Conservation (phyloP, 2,329 filamentous ascomycete species). For the Daldinia sp. region DNA sequence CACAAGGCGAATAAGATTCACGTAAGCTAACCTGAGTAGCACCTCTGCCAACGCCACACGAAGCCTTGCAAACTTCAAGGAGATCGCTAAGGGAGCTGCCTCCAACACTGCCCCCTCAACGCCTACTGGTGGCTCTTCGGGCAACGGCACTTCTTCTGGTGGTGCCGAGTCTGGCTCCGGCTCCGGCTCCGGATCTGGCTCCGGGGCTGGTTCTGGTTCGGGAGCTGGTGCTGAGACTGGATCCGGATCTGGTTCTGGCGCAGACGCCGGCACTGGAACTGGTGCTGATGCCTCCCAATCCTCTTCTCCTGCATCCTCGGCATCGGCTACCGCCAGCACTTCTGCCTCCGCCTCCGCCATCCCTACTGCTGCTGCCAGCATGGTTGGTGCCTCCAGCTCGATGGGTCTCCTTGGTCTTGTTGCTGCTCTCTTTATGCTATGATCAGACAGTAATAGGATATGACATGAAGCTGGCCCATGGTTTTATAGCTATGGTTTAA, state of each 20-base stretch:
- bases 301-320: background rate
- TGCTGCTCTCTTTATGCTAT: conserved; percentile 53
- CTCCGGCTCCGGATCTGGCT: conserved; percentile 14
- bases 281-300: conserved; percentile 7
- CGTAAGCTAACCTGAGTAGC: conserved; percentile 43
- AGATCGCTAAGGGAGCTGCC: conserved; percentile 47
- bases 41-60: conserved; percentile 60
- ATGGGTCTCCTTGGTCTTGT: conserved; percentile 54
- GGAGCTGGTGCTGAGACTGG: background rate
- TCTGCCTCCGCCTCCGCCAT: conserved; percentile 13
- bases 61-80: conserved; percentile 60
- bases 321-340: background rate
- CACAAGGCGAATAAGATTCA: background rate
- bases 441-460: conserved; percentile 10
- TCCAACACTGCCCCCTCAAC: conserved; percentile 45
- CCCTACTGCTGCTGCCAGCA: conserved; percentile 32
- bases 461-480: background rate
- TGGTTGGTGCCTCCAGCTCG: conserved; percentile 51
- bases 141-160: conserved; percentile 30
- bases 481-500: conserved; percentile 23
- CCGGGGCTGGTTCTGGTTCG: conserved; percentile 12
- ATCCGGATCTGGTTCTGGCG: background rate
- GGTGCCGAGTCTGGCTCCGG: conserved; percentile 21
- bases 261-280: background rate
- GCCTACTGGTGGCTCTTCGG: conserved; percentile 41